Conservation (phyloP, 352 stramenopile genomes). For the Pythium chondricola region DNA sequence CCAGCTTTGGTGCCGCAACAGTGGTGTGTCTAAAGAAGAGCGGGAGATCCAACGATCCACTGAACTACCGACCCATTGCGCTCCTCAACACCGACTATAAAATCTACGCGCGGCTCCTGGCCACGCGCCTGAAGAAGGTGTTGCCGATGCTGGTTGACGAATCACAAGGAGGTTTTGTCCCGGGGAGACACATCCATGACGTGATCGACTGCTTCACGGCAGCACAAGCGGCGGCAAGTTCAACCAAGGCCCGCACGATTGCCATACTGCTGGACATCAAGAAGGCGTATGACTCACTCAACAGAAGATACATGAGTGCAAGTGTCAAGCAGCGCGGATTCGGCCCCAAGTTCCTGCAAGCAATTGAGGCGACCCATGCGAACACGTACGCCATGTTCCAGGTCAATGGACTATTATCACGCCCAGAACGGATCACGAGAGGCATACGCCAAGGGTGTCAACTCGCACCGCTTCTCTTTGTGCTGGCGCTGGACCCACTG, state of each 20-base stretch:
- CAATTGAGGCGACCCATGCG: not conserved
- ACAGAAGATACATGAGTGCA: not conserved
- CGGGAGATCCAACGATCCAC: not conserved
- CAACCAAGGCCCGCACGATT: not conserved
- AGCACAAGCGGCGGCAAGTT: not conserved
- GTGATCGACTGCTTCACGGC: conserved; percentile 5
- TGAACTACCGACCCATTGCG: conserved; percentile 6
- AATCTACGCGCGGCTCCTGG: not conserved
- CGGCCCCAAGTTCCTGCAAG: not conserved
- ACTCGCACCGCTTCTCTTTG: conserved; percentile 12
- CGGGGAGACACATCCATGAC: conserved; percentile 8
- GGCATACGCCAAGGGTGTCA: conserved; percentile 12
- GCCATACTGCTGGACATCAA: conserved; percentile 10
- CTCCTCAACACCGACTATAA: conserved; percentile 20
- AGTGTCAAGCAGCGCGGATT: not conserved
- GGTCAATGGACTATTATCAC: conserved; percentile 2
- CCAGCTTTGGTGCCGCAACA: not conserved
- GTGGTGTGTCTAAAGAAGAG: conserved; percentile 1
- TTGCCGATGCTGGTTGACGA: not conserved
- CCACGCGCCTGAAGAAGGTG: not conserved
- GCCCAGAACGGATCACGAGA: not conserved
- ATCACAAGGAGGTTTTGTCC: conserved; percentile 7
- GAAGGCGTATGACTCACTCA: conserved; percentile 13
- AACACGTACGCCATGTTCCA: not conserved
- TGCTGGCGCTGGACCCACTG: conserved; percentile 10